Evolutionary conservation across 495 filamentous ascomycete genomes (phyloP).

Genomic region (Pyrenopolyporus hunteri): DNA sequence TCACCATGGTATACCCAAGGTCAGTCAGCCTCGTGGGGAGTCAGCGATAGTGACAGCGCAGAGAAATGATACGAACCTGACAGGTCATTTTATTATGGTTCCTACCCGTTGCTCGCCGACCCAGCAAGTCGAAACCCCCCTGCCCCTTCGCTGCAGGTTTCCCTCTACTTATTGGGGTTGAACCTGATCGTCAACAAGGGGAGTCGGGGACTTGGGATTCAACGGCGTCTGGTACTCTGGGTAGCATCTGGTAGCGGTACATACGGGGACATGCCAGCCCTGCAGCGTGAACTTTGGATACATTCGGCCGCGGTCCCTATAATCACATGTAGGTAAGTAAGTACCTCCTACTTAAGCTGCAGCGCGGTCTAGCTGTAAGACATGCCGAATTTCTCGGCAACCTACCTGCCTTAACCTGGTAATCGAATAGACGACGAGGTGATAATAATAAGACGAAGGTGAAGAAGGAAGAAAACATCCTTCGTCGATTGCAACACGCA

Average conservation of each 20-base stretch:
- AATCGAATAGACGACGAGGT: slow-evolving; percentile 13
- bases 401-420: slow-evolving; percentile 5
- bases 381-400: slow-evolving; percentile 17
- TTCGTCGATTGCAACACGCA: slow-evolving; percentile 27
- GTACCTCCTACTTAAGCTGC: too few species aligned
- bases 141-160: slow-evolving; percentile 32
- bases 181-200: slow-evolving; percentile 41
- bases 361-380: slow-evolving; percentile 21
- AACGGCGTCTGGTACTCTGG: slow-evolving; percentile 26
- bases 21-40: slow-evolving; percentile 34
- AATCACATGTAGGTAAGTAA: not conserved
- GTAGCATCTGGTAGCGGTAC: slow-evolving; percentile 41
- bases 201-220: slow-evolving; percentile 21
- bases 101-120: slow-evolving; percentile 21
- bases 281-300: slow-evolving; percentile 36
- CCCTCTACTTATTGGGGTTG: slow-evolving; percentile 29
- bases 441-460: slow-evolving; percentile 7
- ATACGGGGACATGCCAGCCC: slow-evolving; percentile 21
- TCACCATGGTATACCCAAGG: slow-evolving; percentile 25
- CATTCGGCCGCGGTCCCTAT: slow-evolving; percentile 6
- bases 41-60: slow-evolving; percentile 9
- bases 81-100: slow-evolving; percentile 36
- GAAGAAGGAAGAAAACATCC: slow-evolving; percentile 3
- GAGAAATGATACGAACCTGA: slow-evolving; percentile 23
- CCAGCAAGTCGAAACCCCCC: slow-evolving; percentile 35